Percentiles rank a stretch among this genome's conserved stretches.
Evolutionary conservation across 2,329 filamentous ascomycete species (phyloP).

Genomic region (Teratosphaeria zuluensis): DNA sequence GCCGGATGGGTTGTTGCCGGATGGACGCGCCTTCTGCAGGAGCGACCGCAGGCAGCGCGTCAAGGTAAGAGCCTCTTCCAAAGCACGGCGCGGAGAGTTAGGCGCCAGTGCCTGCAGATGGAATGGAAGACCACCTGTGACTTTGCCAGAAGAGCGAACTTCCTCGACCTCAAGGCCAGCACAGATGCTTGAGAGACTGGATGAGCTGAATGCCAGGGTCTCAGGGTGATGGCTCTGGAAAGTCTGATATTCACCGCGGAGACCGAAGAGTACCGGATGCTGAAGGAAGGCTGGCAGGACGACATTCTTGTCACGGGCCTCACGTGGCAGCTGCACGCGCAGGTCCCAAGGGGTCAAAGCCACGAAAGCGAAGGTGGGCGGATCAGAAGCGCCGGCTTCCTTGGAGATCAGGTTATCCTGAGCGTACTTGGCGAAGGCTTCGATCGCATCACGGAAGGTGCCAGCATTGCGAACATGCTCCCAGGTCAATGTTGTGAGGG

Average conservation of each 20-base stretch:
- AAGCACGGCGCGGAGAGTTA: constrained; percentile 86
- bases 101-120: constrained; percentile 93
- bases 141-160: constrained; percentile 91
- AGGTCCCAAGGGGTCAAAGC: constrained; percentile 98
- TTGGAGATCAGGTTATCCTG: constrained; percentile 83
- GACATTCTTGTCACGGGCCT: constrained; percentile 96
- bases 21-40: constrained; percentile 90
- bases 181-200: constrained; percentile 93
- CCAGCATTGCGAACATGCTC: constrained; percentile 97
- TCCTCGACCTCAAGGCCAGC: constrained; percentile 96
- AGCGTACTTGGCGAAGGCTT: constrained; percentile 87
- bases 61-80: constrained; percentile 94
- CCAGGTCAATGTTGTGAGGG: constrained; percentile 95
- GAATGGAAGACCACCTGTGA: constrained; percentile 98
- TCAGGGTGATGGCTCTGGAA: constrained; percentile 99
- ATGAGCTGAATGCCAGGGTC: constrained; percentile 91
- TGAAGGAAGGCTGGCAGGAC: constrained; percentile 94
- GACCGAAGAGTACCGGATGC: constrained; percentile 93
- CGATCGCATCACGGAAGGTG: constrained; percentile 92
- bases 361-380: constrained; percentile 83
- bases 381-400: constrained; percentile 48
- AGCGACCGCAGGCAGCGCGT: constrained; percentile 84
- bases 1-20: constrained; percentile 52
- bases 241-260: constrained; percentile 93
- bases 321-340: constrained; percentile 90